Percentiles rank a stretch among this genome's conserved stretches.
Conservation (phyloP, 2,329 filamentous ascomycete genomes). For the Exutisphaerella laricina region DNA sequence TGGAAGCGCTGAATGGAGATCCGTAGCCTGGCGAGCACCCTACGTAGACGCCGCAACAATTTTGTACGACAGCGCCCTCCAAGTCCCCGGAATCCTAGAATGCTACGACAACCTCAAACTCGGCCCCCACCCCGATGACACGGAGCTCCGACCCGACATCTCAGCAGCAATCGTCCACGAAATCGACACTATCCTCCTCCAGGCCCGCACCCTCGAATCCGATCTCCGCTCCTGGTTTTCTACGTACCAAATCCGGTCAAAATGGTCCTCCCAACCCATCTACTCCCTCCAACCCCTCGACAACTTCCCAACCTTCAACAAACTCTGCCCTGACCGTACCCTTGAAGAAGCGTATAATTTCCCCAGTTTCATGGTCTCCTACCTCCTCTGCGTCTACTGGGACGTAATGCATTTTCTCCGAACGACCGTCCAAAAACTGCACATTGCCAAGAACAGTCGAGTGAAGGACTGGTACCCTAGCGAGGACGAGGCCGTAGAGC, state of each 20-base stretch:
- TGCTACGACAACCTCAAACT: slow-evolving; percentile 22
- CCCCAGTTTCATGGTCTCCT: slow-evolving; percentile 27
- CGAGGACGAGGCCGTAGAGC: slow-evolving; percentile 14
- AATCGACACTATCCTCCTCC: slow-evolving; percentile 19
- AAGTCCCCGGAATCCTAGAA: slow-evolving; percentile 27
- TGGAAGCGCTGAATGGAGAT: slow-evolving; percentile 27
- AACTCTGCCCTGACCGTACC: slow-evolving; percentile 22
- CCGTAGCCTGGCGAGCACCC: slow-evolving; percentile 22
- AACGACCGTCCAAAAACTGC: slow-evolving; percentile 20
- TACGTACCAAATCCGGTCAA: slow-evolving; percentile 17
- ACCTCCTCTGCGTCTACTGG: slow-evolving; percentile 31
- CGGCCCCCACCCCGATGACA: no score
- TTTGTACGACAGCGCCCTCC: slow-evolving; percentile 30
- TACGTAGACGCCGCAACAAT: slow-evolving; percentile 21
- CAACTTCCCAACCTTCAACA: slow-evolving; percentile 24
- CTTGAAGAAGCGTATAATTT: slow-evolving; percentile 27
- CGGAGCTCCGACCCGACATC: no score
- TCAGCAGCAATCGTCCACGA: slow-evolving; percentile 5
- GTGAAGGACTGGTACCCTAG: slow-evolving; percentile 20
- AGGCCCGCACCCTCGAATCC: slow-evolving; percentile 20
- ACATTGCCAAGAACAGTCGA: slow-evolving; percentile 17
- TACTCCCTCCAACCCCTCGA: slow-evolving; percentile 21
- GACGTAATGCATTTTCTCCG: slow-evolving; percentile 28
- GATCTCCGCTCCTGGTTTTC: slow-evolving; percentile 24
- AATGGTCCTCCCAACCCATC: slow-evolving; percentile 7